Evolutionary conservation across 495 filamentous ascomycete species (phyloP).

Genomic region (Coniosporium apollinis): DNA sequence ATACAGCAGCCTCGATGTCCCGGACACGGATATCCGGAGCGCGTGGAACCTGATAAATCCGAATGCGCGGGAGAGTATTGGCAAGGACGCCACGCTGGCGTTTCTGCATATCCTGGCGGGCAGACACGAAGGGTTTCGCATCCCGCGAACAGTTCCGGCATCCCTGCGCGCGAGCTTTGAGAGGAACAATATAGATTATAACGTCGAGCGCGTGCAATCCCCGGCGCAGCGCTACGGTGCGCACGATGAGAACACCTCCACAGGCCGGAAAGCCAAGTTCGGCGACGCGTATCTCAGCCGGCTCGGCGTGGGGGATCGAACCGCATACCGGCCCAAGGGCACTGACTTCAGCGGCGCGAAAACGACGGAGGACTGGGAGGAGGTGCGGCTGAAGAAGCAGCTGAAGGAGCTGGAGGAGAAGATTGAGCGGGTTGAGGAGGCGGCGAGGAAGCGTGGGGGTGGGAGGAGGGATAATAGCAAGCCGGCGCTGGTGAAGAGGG

Average conservation of each 20-base stretch:
- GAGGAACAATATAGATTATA: conserved; percentile 86
- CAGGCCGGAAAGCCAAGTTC: conserved; percentile 87
- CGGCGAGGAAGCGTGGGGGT: conserved; percentile 25
- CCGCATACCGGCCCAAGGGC: conserved; percentile 47
- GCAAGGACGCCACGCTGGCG: conserved; percentile 83
- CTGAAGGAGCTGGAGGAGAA: conserved; percentile 73
- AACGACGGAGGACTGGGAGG: conserved; percentile 82
- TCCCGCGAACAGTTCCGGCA: conserved; percentile 83
- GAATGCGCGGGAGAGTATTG: conserved; percentile 56
- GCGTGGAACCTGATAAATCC: conserved; percentile 98
- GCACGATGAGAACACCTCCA: conserved; percentile 53
- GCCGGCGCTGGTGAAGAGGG: conserved; percentile 78
- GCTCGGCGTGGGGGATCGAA: conserved; percentile 68
- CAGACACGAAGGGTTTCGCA: conserved; percentile 86
- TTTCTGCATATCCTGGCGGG: conserved; percentile 93
- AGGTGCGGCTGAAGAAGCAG: conserved; percentile 85
- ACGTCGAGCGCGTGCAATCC: conserved; percentile 50
- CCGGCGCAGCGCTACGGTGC: conserved; percentile 46
- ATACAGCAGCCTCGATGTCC: conserved; percentile 83
- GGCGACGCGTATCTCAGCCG: conserved; percentile 90
- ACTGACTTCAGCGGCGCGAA: conserved; percentile 63
- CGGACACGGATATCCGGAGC: conserved; percentile 81
- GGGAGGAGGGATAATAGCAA: conserved; percentile 42
- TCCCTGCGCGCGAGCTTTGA: conserved; percentile 84
- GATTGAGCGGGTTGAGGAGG: conserved; percentile 55